Evolutionary conservation across 495 filamentous ascomycete genomes (phyloP).

Genomic region (Penicillium psychrofluorescens): DNA sequence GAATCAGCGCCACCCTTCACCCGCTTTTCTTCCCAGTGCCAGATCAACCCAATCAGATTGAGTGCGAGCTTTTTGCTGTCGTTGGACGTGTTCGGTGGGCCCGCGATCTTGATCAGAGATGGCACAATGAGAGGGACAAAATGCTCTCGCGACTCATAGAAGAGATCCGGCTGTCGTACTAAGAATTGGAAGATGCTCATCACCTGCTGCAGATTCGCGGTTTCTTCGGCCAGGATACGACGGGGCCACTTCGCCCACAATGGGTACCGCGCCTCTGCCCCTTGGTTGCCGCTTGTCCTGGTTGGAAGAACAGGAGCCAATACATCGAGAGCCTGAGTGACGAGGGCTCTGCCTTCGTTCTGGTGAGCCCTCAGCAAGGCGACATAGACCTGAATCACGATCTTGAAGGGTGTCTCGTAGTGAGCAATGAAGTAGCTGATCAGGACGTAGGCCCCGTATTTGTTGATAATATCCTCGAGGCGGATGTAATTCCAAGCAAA

Average conservation of each 20-base stretch:
- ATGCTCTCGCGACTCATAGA: conserved; percentile 90
- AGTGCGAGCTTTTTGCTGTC: conserved; percentile 90
- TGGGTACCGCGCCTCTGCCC: conserved; percentile 51
- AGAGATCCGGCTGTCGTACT: conserved; percentile 83
- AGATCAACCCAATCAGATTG: conserved; percentile 81
- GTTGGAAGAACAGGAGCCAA: conserved; percentile 91
- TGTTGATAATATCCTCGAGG: conserved; percentile 97
- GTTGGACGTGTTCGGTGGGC: conserved; percentile 76
- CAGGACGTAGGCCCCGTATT: conserved; percentile 94
- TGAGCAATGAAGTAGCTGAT: conserved; percentile 97
- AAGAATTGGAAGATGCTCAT: conserved; percentile 97
- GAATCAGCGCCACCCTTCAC: conserved; percentile 44
- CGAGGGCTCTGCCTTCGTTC: conserved; percentile 85
- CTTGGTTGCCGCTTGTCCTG: conserved; percentile 33
- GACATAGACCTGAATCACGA: conserved; percentile 88
- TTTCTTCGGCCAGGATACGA: conserved; percentile 88
- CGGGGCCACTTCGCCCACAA: conserved; percentile 89
- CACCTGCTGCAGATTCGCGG: conserved; percentile 92
- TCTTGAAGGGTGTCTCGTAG: conserved; percentile 94
- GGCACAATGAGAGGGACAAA: conserved; percentile 84
- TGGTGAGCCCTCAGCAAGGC: conserved; percentile 87
- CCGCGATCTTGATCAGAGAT: conserved; percentile 80
- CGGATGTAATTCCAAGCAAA: conserved; percentile 98
- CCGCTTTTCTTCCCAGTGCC: conserved; percentile 85
- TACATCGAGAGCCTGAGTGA: conserved; percentile 89